phyloP scores from a whole-genome alignment of 2,329 filamentous ascomycete species.

The Ceratocystis alfenasii region DNA sequence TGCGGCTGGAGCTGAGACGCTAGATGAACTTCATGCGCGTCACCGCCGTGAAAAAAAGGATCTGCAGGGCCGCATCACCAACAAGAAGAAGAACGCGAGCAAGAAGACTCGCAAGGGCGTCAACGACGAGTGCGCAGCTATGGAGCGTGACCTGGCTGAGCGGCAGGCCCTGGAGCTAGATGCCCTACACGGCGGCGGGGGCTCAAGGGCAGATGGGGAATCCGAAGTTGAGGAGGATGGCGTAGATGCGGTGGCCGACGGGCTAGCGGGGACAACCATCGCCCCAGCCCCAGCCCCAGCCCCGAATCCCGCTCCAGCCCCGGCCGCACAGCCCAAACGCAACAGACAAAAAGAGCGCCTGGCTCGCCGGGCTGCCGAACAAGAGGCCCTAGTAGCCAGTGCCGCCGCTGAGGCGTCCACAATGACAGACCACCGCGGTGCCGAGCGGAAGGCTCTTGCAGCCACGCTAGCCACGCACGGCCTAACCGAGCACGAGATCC shows the following conservation, averaged over 20 bases:
- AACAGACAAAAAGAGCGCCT: constrained; percentile 87
- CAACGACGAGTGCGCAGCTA: constrained; percentile 60
- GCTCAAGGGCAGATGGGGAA: not conserved
- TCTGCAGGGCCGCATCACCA: constrained; percentile 71
- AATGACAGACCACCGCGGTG: constrained; percentile 59
- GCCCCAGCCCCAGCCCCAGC: not conserved
- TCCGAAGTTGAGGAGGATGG: constrained; percentile 19
- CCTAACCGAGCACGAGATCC: constrained; percentile 65
- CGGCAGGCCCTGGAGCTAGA: constrained; percentile 52
- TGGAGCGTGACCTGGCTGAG: constrained; percentile 56
- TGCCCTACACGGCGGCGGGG: constrained; percentile 26
- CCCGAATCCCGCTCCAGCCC: not conserved
- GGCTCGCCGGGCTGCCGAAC: constrained; percentile 76
- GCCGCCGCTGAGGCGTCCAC: constrained; percentile 59
- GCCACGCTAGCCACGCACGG: constrained; percentile 49
- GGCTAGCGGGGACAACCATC: constrained; percentile 22
- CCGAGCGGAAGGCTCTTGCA: constrained; percentile 60
- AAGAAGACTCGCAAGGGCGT: constrained; percentile 72
- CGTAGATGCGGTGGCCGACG: constrained; percentile 16
- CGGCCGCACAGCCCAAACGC: constrained; percentile 47
- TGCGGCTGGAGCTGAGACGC: constrained; percentile 33
- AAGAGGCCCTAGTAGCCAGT: constrained; percentile 44
- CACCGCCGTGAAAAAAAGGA: constrained; percentile 86
- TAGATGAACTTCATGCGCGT: constrained; percentile 65
- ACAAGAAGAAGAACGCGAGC: constrained; percentile 92